Evolutionary conservation across 2,329 filamentous ascomycete species (phyloP).

Genomic region (Ascosphaera apis): DNA sequence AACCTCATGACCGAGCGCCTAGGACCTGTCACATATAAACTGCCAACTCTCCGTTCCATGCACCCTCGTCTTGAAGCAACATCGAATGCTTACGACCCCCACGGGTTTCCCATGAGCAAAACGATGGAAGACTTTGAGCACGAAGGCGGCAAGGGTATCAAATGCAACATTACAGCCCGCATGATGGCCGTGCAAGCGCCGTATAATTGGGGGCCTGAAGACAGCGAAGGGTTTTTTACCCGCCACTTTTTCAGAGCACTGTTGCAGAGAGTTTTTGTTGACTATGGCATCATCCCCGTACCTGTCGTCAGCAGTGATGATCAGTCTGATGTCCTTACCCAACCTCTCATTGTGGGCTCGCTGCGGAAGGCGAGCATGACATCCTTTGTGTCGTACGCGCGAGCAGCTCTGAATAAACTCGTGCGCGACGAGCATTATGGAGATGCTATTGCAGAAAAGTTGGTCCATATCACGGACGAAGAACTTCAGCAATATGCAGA

Average conservation of each 20-base stretch:
- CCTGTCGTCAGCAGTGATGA: conserved; percentile 12
- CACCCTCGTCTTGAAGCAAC: conserved; percentile 47
- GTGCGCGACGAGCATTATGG: conserved; percentile 35
- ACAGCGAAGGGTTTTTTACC: conserved; percentile 74
- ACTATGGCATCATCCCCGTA: conserved; percentile 51
- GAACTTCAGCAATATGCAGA: conserved; percentile 50
- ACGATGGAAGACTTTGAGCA: conserved; percentile 36
- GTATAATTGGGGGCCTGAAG: conserved; percentile 62
- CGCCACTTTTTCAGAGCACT: conserved; percentile 83
- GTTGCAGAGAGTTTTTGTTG: conserved; percentile 77
- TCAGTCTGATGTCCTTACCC: conserved; percentile 1
- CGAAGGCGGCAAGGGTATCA: conserved; percentile 36
- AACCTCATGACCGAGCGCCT: conserved; percentile 83
- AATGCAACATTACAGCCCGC: conserved; percentile 82
- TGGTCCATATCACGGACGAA: conserved; percentile 47
- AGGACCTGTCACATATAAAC: conserved; percentile 67
- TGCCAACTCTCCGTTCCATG: conserved; percentile 50
- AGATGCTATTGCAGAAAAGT: conserved; percentile 38
- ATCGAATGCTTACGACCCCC: conserved; percentile 52
- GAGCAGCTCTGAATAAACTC: conserved; percentile 59
- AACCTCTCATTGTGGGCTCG: conserved; percentile 65
- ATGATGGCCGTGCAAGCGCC: conserved; percentile 98
- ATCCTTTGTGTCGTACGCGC: conserved; percentile 54
- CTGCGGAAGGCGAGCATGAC: conserved; percentile 58
- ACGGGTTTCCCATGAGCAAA: conserved; percentile 84